These are phyloP conservation scores for Epichloe sylvatica DNA, from an alignment of 2,329 filamentous ascomycete species.

Conservation along the genomic window DNA sequence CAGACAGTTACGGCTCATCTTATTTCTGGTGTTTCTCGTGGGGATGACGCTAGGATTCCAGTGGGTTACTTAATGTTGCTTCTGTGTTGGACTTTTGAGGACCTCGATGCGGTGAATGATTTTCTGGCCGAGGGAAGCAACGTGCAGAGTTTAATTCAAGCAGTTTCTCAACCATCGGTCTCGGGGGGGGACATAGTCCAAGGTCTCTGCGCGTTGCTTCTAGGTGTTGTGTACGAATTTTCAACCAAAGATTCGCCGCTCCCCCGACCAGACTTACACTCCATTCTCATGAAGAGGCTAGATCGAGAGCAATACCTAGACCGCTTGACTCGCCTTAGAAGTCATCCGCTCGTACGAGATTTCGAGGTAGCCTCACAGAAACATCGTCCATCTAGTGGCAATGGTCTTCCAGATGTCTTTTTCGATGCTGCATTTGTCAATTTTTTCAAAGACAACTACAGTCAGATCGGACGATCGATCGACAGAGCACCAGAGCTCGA, in stretches of 20 bases:
- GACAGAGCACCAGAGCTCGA: constrained; percentile 85
- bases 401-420: constrained; percentile 60
- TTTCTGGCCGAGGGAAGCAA: constrained; percentile 86
- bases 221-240: constrained; percentile 90
- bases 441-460: constrained; percentile 93
- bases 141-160: constrained; percentile 71
- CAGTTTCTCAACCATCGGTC: constrained; percentile 45
- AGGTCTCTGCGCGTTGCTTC: constrained; percentile 68
- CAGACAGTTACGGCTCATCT: constrained; percentile 79
- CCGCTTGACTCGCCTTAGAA: constrained; percentile 61
- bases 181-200: constrained; percentile 53
- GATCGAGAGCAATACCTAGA: constrained; percentile 81
- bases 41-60: constrained; percentile 63
- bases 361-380: constrained; percentile 76
- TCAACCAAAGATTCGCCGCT: constrained; percentile 95
- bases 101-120: constrained; percentile 81
- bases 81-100: constrained; percentile 81
- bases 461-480: constrained; percentile 66
- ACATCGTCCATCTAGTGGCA: constrained; percentile 31
- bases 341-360: constrained; percentile 67
- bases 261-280: constrained; percentile 64
- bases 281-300: constrained; percentile 60
- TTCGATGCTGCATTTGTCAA: constrained; percentile 82
- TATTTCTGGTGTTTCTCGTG: constrained; percentile 61
- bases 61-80: constrained; percentile 85